A percentile compares a stretch with the other conserved stretches of the same genome.
Conservation (phyloP, 768 basidiomycete genomes). For the Lentinula detonsa region DNA sequence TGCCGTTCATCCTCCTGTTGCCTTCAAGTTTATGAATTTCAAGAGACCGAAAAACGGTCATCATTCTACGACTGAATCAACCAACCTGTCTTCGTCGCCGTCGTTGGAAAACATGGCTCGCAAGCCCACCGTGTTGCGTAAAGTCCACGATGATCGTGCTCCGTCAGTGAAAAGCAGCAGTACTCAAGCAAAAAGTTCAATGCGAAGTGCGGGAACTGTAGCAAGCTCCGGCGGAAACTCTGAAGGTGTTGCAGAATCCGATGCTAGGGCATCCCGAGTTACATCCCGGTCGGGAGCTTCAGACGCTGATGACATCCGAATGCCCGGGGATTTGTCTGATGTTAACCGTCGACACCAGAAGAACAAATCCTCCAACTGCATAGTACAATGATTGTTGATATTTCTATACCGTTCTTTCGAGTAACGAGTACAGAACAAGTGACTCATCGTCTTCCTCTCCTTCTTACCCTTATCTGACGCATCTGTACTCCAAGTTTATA, state of each 20-base stretch:
- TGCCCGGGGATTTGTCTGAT: constrained; percentile 30
- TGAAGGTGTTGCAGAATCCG: constrained; percentile 16
- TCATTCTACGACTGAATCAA: constrained; percentile 21
- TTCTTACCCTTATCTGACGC: constrained; percentile 7
- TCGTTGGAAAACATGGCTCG: constrained; percentile 15
- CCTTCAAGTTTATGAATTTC: constrained; percentile 62
- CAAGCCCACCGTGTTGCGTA: constrained; percentile 26
- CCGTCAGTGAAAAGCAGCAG: constrained; percentile 55
- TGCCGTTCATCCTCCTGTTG: constrained; percentile 43
- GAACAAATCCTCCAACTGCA: constrained; percentile 37
- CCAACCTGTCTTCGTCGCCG: constrained; percentile 22
- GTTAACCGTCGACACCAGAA: constrained; percentile 30
- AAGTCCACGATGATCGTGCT: constrained; percentile 40
- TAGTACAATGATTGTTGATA: constrained; percentile 33
- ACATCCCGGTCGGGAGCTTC: constrained; percentile 26
- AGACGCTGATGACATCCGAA: constrained; percentile 17
- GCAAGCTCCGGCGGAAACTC: constrained; percentile 24
- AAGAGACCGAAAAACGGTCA: constrained; percentile 53
- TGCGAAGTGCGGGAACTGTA: constrained; percentile 51
- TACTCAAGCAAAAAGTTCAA: constrained; percentile 49
- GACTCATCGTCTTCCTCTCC: not conserved
- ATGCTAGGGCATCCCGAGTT: constrained; percentile 25
- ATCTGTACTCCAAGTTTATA: constrained; percentile 15
- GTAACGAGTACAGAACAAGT: not conserved
- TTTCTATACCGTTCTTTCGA: not conserved